Conservation (phyloP, 202 grass and related monocot genomes). For the Hordeum pubiflorum region DNA sequence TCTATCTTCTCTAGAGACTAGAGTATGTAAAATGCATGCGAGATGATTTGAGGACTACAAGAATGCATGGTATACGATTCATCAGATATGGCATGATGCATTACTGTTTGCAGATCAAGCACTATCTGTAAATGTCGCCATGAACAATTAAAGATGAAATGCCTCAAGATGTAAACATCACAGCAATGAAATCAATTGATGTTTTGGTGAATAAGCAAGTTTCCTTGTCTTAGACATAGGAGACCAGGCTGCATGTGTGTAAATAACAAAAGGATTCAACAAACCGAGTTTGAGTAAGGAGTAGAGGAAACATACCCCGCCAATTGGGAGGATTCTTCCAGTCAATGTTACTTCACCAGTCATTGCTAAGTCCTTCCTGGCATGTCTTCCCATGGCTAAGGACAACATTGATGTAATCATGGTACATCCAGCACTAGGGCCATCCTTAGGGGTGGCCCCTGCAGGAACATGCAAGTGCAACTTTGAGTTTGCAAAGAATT, state of each 20-base stretch:
- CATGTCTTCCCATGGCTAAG: conserved; percentile 71
- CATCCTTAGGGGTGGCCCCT: conserved; percentile 93
- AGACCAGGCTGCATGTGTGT: not conserved
- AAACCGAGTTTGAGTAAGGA: not conserved
- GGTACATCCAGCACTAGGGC: conserved; percentile 86
- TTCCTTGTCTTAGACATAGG: not conserved
- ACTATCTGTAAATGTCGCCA: not conserved
- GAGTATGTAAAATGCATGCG: not conserved
- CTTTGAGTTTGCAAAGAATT: conserved; percentile 77
- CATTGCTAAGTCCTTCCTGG: conserved; percentile 88
- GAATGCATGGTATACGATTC: not conserved
- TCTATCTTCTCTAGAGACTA: not conserved
- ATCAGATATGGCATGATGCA: not conserved
- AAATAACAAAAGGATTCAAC: not conserved
- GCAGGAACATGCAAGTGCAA: conserved; percentile 90
- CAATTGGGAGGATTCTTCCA: conserved; percentile 68
- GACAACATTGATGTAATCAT: conserved; percentile 97
- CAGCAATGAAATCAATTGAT: not conserved
- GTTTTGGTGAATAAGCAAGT: not conserved
- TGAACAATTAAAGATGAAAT: not conserved
- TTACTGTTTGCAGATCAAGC: not conserved
- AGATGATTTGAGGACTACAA: not conserved
- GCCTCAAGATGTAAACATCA: not conserved
- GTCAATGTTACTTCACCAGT: conserved; percentile 94
- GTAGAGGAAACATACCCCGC: conserved; percentile 46